Conservation (phyloP, 2,329 filamentous ascomycete species). For the Aspergillus calidoustus region DNA sequence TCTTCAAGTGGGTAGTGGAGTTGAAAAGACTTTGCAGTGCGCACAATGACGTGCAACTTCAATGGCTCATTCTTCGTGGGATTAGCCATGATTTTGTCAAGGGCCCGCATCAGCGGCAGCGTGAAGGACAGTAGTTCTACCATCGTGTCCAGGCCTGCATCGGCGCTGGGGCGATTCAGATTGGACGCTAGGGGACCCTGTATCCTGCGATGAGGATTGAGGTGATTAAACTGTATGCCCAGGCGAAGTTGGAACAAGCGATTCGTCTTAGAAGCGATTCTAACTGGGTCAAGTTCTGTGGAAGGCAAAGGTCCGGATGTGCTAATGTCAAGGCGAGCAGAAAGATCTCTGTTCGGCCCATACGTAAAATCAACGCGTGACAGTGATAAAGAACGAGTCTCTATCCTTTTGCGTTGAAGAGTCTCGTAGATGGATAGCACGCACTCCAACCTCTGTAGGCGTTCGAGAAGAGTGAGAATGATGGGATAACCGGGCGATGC, state of each 20-base stretch:
- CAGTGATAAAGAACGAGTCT: slow-evolving; percentile 38
- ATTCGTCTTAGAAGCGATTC: slow-evolving; percentile 28
- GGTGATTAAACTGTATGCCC: slow-evolving; percentile 39
- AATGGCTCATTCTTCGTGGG: slow-evolving; percentile 27
- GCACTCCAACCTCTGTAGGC: slow-evolving; percentile 45
- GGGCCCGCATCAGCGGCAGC: slow-evolving; percentile 41
- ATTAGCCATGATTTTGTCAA: slow-evolving; percentile 41
- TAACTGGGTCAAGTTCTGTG: slow-evolving; percentile 27
- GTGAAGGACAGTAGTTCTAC: slow-evolving; percentile 41
- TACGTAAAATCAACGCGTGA: slow-evolving; percentile 43
- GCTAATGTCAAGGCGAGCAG: slow-evolving; percentile 38
- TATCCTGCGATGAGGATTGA: slow-evolving; percentile 47
- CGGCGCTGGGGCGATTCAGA: slow-evolving; percentile 38
- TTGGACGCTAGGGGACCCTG: slow-evolving; percentile 43
- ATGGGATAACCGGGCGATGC: slow-evolving; percentile 41
- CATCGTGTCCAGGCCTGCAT: slow-evolving; percentile 35
- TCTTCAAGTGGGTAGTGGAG: slow-evolving; percentile 42
- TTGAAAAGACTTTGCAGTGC: slow-evolving; percentile 40
- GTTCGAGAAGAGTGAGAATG: slow-evolving; percentile 40
- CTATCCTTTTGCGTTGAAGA: slow-evolving; percentile 39
- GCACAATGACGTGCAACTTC: slow-evolving; percentile 39
- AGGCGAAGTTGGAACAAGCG: slow-evolving; percentile 35
- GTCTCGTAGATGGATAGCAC: slow-evolving; percentile 41
- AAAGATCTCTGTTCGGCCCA: slow-evolving; percentile 32
- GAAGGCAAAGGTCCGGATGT: slow-evolving; percentile 27